Conservation (phyloP, 2,329 filamentous ascomycete genomes). For the Blastomyces silverae region DNA sequence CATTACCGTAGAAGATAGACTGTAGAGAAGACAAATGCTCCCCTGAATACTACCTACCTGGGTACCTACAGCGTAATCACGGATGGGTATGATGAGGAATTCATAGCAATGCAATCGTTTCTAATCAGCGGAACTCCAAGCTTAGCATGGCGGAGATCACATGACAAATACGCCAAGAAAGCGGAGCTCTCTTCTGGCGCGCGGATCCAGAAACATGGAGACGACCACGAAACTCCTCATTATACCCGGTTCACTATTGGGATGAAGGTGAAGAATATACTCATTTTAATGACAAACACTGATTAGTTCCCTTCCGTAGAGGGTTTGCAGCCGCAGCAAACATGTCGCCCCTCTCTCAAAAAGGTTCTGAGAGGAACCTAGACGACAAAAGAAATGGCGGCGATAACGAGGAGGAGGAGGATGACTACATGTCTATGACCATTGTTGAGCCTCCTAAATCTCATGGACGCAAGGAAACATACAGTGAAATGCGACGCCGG, state of each 20-base stretch:
- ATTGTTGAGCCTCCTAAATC: constrained; percentile 58
- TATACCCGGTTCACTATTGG: neutral
- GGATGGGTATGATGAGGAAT: too few species aligned
- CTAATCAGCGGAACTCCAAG: too few species aligned
- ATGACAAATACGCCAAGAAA: too few species aligned
- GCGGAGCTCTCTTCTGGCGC: too few species aligned
- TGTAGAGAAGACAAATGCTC: too few species aligned
- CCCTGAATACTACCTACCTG: too few species aligned
- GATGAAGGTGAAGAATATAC: neutral
- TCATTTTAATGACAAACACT: neutral
- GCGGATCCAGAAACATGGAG: neutral
- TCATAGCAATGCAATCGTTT: too few species aligned
- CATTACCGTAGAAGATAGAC: too few species aligned
- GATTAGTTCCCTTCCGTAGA: neutral
- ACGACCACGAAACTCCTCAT: neutral
- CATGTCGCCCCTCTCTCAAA: neutral
- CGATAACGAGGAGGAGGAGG: constrained; percentile 60
- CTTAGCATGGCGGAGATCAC: too few species aligned
- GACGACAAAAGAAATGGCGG: constrained; percentile 7
- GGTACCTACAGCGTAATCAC: too few species aligned
- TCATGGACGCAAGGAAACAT: constrained; percentile 50
- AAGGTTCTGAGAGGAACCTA: neutral
- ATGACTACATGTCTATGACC: constrained; percentile 97
- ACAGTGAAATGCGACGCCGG: constrained; percentile 53
- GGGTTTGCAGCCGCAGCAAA: neutral